Conservation (phyloP, 1,139 yeast genomes). For the Yamadazyma triangularis region DNA sequence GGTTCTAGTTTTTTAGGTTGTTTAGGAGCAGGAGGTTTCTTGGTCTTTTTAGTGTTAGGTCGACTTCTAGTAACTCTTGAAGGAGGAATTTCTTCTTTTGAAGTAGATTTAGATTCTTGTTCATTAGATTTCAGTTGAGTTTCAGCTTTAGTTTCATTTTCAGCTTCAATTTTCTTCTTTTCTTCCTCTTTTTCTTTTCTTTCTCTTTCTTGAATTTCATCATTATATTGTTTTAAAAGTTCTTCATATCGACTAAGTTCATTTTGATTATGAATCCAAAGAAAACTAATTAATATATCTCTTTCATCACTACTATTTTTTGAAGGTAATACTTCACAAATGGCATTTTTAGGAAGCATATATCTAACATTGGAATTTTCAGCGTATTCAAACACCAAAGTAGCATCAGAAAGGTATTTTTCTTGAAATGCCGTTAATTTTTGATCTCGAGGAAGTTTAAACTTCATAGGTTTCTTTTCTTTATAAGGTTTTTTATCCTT, state of each 20-base stretch:
- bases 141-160: conserved; percentile 18
- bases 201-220: conserved; percentile 18
- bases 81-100: conserved; percentile 9
- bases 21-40: conserved; percentile 16
- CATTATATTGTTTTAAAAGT: conserved; percentile 27
- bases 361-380: conserved; percentile 78
- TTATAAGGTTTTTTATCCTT: conserved; percentile 21
- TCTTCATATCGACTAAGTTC: conserved; percentile 48
- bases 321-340: conserved; percentile 55
- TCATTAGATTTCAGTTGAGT: conserved; percentile 11
- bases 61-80: conserved; percentile 5
- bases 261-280: conserved; percentile 53
- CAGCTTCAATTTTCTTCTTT: conserved; percentile 22
- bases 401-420: conserved; percentile 61
- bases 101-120: conserved; percentile 4
- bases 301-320: conserved; percentile 20
- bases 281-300: conserved; percentile 61
- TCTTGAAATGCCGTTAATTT: conserved; percentile 75
- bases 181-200: conserved; percentile 19
- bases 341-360: conserved; percentile 67
- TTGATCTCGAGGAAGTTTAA: conserved; percentile 32
- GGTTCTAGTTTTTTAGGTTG: conserved; percentile 19
- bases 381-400: conserved; percentile 76
- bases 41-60: conserved; percentile 10
- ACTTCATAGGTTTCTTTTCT: conserved; percentile 20